phyloP scores from a whole-genome alignment of 768 basidiomycete species.

The Hygrophoropsis aurantiaca region DNA sequence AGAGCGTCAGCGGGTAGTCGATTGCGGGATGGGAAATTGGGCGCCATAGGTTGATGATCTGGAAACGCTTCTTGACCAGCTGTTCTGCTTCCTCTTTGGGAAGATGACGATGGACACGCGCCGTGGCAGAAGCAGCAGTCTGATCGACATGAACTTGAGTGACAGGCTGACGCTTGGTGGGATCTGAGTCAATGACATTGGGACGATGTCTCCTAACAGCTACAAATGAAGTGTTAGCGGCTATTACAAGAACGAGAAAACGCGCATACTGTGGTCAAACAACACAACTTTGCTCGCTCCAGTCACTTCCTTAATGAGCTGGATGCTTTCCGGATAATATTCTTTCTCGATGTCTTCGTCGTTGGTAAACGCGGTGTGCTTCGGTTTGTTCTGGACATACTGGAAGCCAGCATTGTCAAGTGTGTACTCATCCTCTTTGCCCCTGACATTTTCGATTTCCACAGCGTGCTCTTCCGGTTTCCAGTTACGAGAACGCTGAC shows the following conservation, averaged over 20 bases:
- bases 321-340: slow-evolving; percentile 40
- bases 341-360: slow-evolving; percentile 34
- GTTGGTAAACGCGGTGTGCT: slow-evolving; percentile 31
- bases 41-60: slow-evolving; percentile 57
- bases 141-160: slow-evolving; percentile 46
- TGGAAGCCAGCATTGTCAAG: slow-evolving; percentile 39
- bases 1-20: slow-evolving; percentile 49
- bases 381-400: slow-evolving; percentile 21
- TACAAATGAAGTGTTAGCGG: too few species aligned
- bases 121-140: slow-evolving; percentile 37
- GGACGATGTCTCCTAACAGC: slow-evolving; percentile 44
- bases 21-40: slow-evolving; percentile 44
- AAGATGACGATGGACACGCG: slow-evolving; percentile 44
- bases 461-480: slow-evolving; percentile 15
- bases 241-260: too few species aligned
- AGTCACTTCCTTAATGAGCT: slow-evolving; percentile 37
- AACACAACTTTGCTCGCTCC: slow-evolving; percentile 38
- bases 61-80: slow-evolving; percentile 45
- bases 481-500: slow-evolving; percentile 21
- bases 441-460: slow-evolving; percentile 32
- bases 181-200: slow-evolving; percentile 32
- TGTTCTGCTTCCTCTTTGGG: slow-evolving; percentile 37
- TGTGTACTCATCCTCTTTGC: slow-evolving; percentile 28
- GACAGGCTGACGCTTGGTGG: slow-evolving; percentile 45
- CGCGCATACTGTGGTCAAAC: slow-evolving; percentile 40